Base-by-base conservation (phyloP, 2,329 filamentous ascomycete genomes). In the Aspergillus neoniger region DNA sequence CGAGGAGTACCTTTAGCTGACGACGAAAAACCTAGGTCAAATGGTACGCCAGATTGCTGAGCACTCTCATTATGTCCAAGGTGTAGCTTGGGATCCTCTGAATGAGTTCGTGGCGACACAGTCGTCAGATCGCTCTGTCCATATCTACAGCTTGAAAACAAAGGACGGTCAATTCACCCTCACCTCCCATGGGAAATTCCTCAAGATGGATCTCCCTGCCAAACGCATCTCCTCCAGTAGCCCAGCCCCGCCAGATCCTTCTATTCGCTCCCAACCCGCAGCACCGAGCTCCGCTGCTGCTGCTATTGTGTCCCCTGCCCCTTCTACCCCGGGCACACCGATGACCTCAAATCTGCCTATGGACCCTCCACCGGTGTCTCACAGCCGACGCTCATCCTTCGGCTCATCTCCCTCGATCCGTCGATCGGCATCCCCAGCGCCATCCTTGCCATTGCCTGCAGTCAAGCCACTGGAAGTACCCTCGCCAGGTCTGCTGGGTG, bases 101-200 rank as follows among this genome's bases (percentile, higher is more conserved):
- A 98, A 98, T 79, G 95, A 99, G 79, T 99, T 93, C 76, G 93
- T 99, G 62, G 95, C 95, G 39, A 99, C 95, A 1, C 95, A 99
- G 74, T 99, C 95, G 6, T 99, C 95, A 5, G 95, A 99, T 79
- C 90, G 95, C 73, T 97, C 95, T 2, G 94, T 98, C 14, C 96
- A 99, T 76, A 95, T 99, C 67, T 99, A 99, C 80, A 94, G 91
- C 0, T 81, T 99, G 64, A 96, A 92, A 80, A 96, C 91, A 21
- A 99, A 98, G 73, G 95, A 99, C 70, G 95, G 95, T 30, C 92
- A 96, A 68, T 96, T 96, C 73, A 92, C 92, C 0, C 82, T 99
- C 54, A 85, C 83, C 58, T 88, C 91, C 19, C 88, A 89, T 73
- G 86, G 90, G 62, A 93, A 93, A 74, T 84, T 98, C 65, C 89